These are phyloP conservation scores for Termitomyces heimii DNA, from an alignment of 768 basidiomycete genomes.

Conservation along the genomic window DNA sequence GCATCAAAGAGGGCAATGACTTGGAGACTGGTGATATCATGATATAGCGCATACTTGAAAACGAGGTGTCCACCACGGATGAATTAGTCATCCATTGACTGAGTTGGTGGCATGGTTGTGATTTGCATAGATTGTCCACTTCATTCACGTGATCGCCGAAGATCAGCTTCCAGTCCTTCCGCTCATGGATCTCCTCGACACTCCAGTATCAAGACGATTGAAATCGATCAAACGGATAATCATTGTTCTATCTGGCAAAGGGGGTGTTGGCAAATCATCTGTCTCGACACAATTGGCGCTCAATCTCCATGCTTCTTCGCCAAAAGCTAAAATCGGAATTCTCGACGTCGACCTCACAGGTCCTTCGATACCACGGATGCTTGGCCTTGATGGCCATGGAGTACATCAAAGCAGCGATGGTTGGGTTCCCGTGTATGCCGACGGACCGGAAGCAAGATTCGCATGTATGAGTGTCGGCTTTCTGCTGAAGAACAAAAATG, in stretches of 20 bases:
- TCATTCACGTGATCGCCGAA: background rate
- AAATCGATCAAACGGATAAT: slow-evolving; percentile 76
- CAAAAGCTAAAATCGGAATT: slow-evolving; percentile 72
- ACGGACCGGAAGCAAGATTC: slow-evolving; percentile 66
- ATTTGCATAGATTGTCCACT: background rate
- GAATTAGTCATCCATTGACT: background rate
- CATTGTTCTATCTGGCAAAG: slow-evolving; percentile 93
- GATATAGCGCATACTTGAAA: background rate
- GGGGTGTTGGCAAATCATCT: slow-evolving; percentile 98
- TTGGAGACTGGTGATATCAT: background rate
- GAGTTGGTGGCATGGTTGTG: background rate
- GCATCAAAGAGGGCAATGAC: background rate
- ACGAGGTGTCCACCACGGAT: background rate
- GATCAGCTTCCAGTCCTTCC: background rate
- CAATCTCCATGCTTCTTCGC: slow-evolving; percentile 67
- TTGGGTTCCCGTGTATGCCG: slow-evolving; percentile 98
- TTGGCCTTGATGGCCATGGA: slow-evolving; percentile 79
- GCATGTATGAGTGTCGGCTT: slow-evolving; percentile 98
- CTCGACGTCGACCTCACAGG: slow-evolving; percentile 93
- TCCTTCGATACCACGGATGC: slow-evolving; percentile 92
- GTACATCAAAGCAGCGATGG: slow-evolving; percentile 94
- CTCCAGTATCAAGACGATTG: slow-evolving; percentile 67
- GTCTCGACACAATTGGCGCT: slow-evolving; percentile 89
- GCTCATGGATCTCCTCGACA: slow-evolving; percentile 33
- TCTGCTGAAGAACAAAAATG: slow-evolving; percentile 81